Percentiles rank a stretch among this genome's conserved stretches.
These are phyloP conservation scores for Ogataea hybrid DNA, from an alignment of 1,139 yeast species.

Conservation along the genomic window DNA sequence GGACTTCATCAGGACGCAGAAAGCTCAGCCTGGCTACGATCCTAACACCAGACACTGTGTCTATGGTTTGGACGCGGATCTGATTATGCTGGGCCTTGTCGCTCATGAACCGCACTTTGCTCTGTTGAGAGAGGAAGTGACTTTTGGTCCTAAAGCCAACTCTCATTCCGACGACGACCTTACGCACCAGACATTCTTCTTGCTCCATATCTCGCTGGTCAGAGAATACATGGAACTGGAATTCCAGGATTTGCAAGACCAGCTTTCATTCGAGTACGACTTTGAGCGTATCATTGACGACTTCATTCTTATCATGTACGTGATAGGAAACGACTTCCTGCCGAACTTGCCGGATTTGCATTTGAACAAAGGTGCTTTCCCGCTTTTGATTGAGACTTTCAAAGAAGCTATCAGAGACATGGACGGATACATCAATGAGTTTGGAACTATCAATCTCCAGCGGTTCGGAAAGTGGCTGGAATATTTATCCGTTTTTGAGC, in stretches of 20 bases:
- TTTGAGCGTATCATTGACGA: slow-evolving; percentile 93
- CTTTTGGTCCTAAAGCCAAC: slow-evolving; percentile 64
- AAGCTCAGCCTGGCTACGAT: slow-evolving; percentile 71
- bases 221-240: slow-evolving; percentile 91
- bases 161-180: slow-evolving; percentile 55
- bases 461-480: slow-evolving; percentile 77
- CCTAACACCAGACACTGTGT: slow-evolving; percentile 93
- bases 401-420: slow-evolving; percentile 70
- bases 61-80: slow-evolving; percentile 96
- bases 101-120: slow-evolving; percentile 98
- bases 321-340: slow-evolving; percentile 96
- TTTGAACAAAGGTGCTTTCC: slow-evolving; percentile 94
- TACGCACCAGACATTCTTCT: slow-evolving; percentile 74
- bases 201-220: slow-evolving; percentile 80
- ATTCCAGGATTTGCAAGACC: slow-evolving; percentile 65
- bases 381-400: slow-evolving; percentile 82
- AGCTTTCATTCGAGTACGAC: slow-evolving; percentile 63
- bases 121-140: slow-evolving; percentile 90
- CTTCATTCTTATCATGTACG: slow-evolving; percentile 86
- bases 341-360: slow-evolving; percentile 96
- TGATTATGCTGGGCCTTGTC: slow-evolving; percentile 94
- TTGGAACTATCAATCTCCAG: slow-evolving; percentile 74
- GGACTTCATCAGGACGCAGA: slow-evolving; percentile 85
- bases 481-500: slow-evolving; percentile 64
- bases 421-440: slow-evolving; percentile 84